These are phyloP conservation scores for Lactarius akahatsu DNA, from an alignment of 768 basidiomycete species.

Conservation along the genomic window DNA sequence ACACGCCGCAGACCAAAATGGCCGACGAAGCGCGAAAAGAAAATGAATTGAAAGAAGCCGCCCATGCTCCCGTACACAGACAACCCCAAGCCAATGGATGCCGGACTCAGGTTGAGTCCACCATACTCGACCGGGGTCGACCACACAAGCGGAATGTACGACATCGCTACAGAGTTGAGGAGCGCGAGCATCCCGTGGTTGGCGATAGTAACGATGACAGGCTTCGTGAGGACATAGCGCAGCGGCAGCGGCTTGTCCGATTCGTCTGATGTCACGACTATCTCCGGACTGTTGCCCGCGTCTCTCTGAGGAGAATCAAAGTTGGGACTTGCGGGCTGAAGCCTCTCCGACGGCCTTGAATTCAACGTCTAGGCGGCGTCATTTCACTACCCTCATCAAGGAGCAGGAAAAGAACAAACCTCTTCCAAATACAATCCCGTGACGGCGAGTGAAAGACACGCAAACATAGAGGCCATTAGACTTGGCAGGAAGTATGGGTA, in stretches of 20 bases:
- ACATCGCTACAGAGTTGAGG: conserved; percentile 41
- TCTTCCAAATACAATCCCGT: conserved; percentile 5
- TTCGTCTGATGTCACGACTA: neutral
- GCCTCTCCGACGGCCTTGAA: neutral
- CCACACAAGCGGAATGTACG: conserved; percentile 46
- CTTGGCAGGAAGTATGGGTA: conserved; percentile 33
- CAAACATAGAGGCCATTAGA: neutral
- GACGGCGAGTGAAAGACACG: neutral
- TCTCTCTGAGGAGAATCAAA: neutral
- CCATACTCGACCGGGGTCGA: conserved; percentile 33
- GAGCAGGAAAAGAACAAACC: neutral
- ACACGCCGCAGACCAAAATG: conserved; percentile 39
- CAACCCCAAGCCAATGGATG: conserved; percentile 40
- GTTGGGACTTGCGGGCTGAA: neutral
- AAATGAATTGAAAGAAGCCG: conserved; percentile 40
- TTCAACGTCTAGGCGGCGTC: neutral
- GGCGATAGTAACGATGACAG: conserved; percentile 41
- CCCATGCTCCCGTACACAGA: conserved; percentile 38
- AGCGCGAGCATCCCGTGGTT: conserved; percentile 47
- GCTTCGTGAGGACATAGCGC: conserved; percentile 24
- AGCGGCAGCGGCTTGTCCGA: conserved; percentile 34
- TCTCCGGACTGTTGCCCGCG: neutral
- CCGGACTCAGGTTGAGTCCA: conserved; percentile 38
- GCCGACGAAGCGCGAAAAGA: conserved; percentile 39
- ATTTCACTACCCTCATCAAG: neutral